These are phyloP conservation scores for Botryotinia narcissicola DNA, from an alignment of 2,329 filamentous ascomycete species.

Conservation along the genomic window DNA sequence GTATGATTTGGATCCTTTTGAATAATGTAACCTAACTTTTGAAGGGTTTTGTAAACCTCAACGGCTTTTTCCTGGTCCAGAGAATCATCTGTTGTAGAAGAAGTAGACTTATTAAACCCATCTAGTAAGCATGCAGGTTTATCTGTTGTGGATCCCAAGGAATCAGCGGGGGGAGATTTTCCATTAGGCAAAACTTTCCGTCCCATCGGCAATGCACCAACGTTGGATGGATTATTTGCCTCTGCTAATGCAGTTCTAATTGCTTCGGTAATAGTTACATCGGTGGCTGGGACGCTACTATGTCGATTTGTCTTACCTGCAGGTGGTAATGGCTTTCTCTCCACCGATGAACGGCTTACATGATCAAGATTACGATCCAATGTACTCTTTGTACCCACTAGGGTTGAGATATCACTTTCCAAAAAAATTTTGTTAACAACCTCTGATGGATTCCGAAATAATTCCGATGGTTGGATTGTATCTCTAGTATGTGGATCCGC, in stretches of 20 bases:
- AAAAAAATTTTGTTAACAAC: constrained; percentile 24
- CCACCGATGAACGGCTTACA: constrained; percentile 18
- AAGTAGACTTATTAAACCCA: neutral
- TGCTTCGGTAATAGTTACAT: constrained; percentile 31
- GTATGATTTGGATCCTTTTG: constrained; percentile 27
- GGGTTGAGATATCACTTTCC: constrained; percentile 28
- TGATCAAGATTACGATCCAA: constrained; percentile 20
- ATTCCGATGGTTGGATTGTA: constrained; percentile 32
- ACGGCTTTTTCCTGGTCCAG: constrained; percentile 27
- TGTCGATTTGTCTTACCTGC: constrained; percentile 31
- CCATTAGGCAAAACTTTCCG: constrained; percentile 29
- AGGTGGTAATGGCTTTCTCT: constrained; percentile 13
- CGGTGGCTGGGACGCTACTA: constrained; percentile 29
- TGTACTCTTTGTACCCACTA: constrained; percentile 26
- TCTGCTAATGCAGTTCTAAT: constrained; percentile 31
- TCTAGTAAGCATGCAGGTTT: constrained; percentile 3
- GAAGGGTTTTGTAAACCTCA: constrained; percentile 32
- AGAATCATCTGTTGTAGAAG: constrained; percentile 20
- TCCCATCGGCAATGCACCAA: constrained; percentile 18
- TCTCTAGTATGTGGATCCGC: constrained; percentile 24
- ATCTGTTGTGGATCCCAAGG: constrained; percentile 20
- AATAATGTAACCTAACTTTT: constrained; percentile 32
- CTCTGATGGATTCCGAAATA: constrained; percentile 23
- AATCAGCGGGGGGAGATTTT: constrained; percentile 21
- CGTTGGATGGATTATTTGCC: constrained; percentile 20